Evolutionary conservation across 768 basidiomycete genomes (phyloP), one percentile per base, ranked within the genome.

Genomic region (Hygrophorus pudorinus): DNA sequence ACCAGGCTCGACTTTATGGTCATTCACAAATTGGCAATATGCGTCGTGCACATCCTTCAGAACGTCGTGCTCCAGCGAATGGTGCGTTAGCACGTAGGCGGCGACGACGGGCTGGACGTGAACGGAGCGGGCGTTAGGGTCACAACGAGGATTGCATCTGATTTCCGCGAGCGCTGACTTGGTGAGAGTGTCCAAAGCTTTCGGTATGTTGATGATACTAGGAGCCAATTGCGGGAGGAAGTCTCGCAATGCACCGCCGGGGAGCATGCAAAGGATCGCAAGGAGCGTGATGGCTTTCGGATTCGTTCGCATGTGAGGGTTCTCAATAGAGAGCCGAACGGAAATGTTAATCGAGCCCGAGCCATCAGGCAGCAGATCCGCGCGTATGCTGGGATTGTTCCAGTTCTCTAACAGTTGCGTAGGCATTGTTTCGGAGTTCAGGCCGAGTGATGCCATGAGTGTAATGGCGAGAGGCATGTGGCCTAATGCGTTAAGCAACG

Each of bases 391-490:
- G 33, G 33, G 33, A 17, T 35, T 35, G 17, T 35, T 35, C 33
- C 33, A 35, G 33, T 35, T 35, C 33, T 35, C 33, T n/a, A 35
- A 17, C 9, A 35, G 33, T 35, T 35, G 33, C 17, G 33, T 10
- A 35, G 33, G 33, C 33, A 17, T 17, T 17, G 33, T 35, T 13
- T 17, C 33, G 17, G 33, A 35, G 33, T 35, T 37, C 42, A 48
- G 46, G 5, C 48, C 53, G 2, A 48, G 45, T 28, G 54, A 55
- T 4, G 65, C 65, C 53, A 66, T 55, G 4, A 67, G 53, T 14
- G 54, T 60, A 24, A 67, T 51, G 3, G 63, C 64, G 30, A 61
- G 49, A 31, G 66, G 64, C 44, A 65, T 53, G 42, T 56, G 42
- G 18, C 56, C 63, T 20, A 67, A 41, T 5, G 45, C 45, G 1